phyloP scores from a whole-genome alignment of 768 basidiomycete species.

The Suillus weaverae region DNA sequence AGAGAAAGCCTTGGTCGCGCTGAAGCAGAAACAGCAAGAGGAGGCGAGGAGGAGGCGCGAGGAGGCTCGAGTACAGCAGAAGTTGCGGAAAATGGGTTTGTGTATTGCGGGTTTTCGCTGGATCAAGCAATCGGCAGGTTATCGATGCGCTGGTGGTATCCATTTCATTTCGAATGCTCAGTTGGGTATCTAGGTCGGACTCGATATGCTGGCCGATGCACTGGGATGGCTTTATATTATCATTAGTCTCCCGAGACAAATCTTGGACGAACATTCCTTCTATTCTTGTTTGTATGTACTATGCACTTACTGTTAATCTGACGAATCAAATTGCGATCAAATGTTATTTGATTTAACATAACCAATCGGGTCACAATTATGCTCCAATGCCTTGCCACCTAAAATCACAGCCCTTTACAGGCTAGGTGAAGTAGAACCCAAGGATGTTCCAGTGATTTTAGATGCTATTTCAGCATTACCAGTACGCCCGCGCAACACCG shows the following conservation, averaged over 20 bases:
- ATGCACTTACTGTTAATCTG: too few relatives aligned
- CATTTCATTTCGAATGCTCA: constrained; percentile 36
- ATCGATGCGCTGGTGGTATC: constrained; percentile 41
- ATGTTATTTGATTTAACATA: too few relatives aligned
- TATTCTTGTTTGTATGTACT: too few relatives aligned
- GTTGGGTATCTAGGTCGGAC: constrained; percentile 19
- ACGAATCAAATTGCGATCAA: too few relatives aligned
- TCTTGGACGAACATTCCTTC: too few relatives aligned
- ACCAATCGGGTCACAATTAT: too few relatives aligned
- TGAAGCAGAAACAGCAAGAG: constrained; percentile 35
- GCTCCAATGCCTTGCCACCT: too few relatives aligned
- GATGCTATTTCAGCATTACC: constrained; percentile 40
- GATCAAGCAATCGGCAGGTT: constrained; percentile 39
- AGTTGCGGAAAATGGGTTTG: constrained; percentile 46
- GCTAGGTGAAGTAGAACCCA: constrained; percentile 60
- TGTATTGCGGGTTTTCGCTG: constrained; percentile 44
- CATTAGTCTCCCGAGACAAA: too few relatives aligned
- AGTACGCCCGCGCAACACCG: constrained; percentile 25
- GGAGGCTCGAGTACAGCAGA: constrained; percentile 37
- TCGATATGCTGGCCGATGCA: background rate
- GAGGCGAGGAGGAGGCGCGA: constrained; percentile 35
- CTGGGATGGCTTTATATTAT: background rate
- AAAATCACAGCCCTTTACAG: constrained; percentile 31
- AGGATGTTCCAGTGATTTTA: constrained; percentile 56
- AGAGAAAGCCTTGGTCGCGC: constrained; percentile 24